phyloP scores from a whole-genome alignment of 345 rosid species.

The Hypericum perforatum region DNA sequence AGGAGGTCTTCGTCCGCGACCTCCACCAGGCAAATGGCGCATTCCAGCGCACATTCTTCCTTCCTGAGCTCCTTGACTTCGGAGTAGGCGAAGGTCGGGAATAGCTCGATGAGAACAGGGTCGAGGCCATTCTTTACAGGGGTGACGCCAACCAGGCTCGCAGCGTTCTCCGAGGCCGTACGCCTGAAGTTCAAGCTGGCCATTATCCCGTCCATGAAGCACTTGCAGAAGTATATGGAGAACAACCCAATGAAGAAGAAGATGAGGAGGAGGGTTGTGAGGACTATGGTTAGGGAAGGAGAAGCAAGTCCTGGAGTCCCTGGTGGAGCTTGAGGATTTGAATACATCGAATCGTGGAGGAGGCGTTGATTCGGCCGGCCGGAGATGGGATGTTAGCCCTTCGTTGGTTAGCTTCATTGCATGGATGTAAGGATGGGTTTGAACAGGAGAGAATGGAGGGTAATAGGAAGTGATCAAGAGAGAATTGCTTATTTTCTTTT shows the following conservation, averaged over 20 bases:
- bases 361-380: conserved; percentile 19
- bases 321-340: not conserved
- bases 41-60: conserved; percentile 57
- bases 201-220: conserved; percentile 37
- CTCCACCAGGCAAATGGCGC: conserved; percentile 70
- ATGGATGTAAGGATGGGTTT: conserved; percentile 14
- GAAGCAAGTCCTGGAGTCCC: conserved; percentile 13
- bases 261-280: conserved; percentile 44
- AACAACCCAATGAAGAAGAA: conserved; percentile 58
- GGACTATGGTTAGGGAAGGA: conserved; percentile 40
- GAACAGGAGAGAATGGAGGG: not conserved
- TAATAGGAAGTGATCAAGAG: not conserved
- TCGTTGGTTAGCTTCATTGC: conserved; percentile 37
- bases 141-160: not conserved
- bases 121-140: conserved; percentile 40
- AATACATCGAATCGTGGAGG: conserved; percentile 28
- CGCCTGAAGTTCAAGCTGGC: conserved; percentile 32
- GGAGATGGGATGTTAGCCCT: conserved; percentile 29
- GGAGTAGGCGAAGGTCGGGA: conserved; percentile 54
- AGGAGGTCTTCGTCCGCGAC: conserved; percentile 53
- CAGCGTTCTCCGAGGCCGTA: conserved; percentile 22
- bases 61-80: conserved; percentile 45
- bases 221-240: conserved; percentile 54
- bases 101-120: conserved; percentile 37
- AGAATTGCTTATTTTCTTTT: not conserved